Conservation (phyloP, 306 rosid species). For the Canavalia gladiata region DNA sequence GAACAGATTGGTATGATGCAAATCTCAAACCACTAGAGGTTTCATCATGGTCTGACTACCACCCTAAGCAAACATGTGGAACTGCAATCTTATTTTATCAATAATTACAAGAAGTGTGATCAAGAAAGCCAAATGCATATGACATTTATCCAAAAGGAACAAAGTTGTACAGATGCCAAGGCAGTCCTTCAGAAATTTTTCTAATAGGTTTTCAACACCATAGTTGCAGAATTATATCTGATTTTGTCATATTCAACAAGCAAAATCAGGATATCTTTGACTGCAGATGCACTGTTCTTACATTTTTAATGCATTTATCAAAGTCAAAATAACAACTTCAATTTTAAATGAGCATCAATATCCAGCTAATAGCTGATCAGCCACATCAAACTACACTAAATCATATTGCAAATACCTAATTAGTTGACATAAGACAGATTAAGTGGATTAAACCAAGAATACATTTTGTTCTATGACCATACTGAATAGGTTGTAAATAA, state of each 20-base stretch:
- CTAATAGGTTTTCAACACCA: conserved; percentile 12
- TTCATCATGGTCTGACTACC: conserved; percentile 34
- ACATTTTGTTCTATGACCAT: conserved; percentile 32
- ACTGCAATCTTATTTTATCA: conserved; percentile 32
- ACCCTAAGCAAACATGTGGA: conserved; percentile 25
- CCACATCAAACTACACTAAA: conserved; percentile 35
- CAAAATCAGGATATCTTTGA: conserved; percentile 30
- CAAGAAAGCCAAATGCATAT: conserved; percentile 43
- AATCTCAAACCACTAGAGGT: conserved; percentile 35
- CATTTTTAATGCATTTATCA: conserved; percentile 44
- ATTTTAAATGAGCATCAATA: conserved; percentile 30
- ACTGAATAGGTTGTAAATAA: conserved; percentile 42
- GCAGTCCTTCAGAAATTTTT: conserved; percentile 17
- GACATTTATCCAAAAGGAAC: conserved; percentile 28
- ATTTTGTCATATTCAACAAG: conserved; percentile 6
- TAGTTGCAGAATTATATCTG: background rate
- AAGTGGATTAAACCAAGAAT: conserved; percentile 33
- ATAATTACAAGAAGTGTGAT: conserved; percentile 37
- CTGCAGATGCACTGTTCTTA: conserved; percentile 14
- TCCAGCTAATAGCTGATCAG: conserved; percentile 32
- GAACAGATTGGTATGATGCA: conserved; percentile 24
- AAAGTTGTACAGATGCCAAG: conserved; percentile 17
- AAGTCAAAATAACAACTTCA: conserved; percentile 32
- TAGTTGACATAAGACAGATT: conserved; percentile 34
- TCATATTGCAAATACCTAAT: conserved; percentile 25